phyloP scores from a whole-genome alignment of 176 grass and related monocot genomes.

The Aegilops longissima region DNA sequence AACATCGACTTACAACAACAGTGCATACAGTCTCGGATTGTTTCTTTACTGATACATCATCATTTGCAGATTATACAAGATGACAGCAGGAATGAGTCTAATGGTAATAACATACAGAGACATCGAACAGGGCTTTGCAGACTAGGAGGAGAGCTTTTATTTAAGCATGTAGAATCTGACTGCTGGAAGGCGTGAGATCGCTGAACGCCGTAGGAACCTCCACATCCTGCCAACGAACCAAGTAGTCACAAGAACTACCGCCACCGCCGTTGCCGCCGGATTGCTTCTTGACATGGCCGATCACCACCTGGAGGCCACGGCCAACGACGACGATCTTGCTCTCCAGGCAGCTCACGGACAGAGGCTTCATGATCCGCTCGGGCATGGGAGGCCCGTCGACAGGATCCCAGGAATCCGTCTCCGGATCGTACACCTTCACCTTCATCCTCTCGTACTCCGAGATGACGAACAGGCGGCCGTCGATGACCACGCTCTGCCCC shows the following conservation, averaged over 20 bases:
- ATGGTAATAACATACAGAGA: neutral
- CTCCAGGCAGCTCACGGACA: conserved; percentile 61
- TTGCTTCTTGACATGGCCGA: conserved; percentile 60
- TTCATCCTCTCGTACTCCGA: conserved; percentile 89
- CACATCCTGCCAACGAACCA: conserved; percentile 72
- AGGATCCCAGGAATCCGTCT: conserved; percentile 63
- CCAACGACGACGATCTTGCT: conserved; percentile 67
- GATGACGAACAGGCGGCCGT: conserved; percentile 63
- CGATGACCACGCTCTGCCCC: conserved; percentile 54
- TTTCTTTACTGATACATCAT: conserved; percentile 20
- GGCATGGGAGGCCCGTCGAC: conserved; percentile 63
- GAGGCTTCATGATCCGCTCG: conserved; percentile 72
- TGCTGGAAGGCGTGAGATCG: conserved; percentile 78
- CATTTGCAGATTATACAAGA: neutral
- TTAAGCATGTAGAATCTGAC: conserved; percentile 82
- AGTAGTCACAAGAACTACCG: conserved; percentile 35
- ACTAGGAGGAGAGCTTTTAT: neutral
- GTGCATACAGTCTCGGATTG: neutral
- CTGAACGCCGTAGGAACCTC: conserved; percentile 54
- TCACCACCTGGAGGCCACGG: conserved; percentile 60
- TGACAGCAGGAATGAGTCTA: neutral
- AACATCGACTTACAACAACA: too few species aligned
- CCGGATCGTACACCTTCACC: conserved; percentile 72
- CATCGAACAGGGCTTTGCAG: neutral
- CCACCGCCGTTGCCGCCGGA: neutral